Conservation (phyloP, 192 early-diverging fungal species). For the Thamnidium elegans region DNA sequence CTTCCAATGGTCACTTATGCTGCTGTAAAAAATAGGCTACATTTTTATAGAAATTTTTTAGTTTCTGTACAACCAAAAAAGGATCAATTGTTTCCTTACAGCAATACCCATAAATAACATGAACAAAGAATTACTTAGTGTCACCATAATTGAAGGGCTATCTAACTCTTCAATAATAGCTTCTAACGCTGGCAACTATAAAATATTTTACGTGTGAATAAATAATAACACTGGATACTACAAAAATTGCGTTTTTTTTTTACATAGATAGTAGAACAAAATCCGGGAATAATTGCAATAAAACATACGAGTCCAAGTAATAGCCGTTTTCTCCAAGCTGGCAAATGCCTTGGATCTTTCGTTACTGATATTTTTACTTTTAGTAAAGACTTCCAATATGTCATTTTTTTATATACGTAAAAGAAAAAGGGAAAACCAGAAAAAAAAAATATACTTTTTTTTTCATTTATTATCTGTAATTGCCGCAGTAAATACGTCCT, state of each 20-base stretch:
- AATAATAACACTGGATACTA: background rate
- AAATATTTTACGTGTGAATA: background rate
- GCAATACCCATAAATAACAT: slow-evolving; percentile 54
- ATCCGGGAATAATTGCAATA: slow-evolving; percentile 29
- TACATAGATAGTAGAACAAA: slow-evolving; percentile 37
- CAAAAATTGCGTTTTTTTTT: too few relatives aligned
- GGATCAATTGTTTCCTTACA: background rate
- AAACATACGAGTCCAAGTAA: slow-evolving; percentile 11
- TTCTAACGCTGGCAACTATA: slow-evolving; percentile 26
- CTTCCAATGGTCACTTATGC: slow-evolving; percentile 41
- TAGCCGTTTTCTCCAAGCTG: slow-evolving; percentile 15
- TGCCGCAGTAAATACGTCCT: too few relatives aligned
- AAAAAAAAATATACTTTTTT: slow-evolving; percentile 6
- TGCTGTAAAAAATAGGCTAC: slow-evolving; percentile 42
- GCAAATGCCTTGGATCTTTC: slow-evolving; percentile 17
- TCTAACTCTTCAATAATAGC: slow-evolving; percentile 16
- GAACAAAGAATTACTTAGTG: slow-evolving; percentile 38
- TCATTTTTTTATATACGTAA: background rate
- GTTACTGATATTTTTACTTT: background rate
- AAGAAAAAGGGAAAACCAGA: background rate
- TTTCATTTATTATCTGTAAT: too few relatives aligned
- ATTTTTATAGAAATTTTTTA: background rate
- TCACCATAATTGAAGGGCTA: slow-evolving; percentile 31
- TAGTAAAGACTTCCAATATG: slow-evolving; percentile 8
- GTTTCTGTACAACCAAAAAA: background rate